Conservation (phyloP, 768 basidiomycete genomes). For the Auricularia auricula-judae region DNA sequence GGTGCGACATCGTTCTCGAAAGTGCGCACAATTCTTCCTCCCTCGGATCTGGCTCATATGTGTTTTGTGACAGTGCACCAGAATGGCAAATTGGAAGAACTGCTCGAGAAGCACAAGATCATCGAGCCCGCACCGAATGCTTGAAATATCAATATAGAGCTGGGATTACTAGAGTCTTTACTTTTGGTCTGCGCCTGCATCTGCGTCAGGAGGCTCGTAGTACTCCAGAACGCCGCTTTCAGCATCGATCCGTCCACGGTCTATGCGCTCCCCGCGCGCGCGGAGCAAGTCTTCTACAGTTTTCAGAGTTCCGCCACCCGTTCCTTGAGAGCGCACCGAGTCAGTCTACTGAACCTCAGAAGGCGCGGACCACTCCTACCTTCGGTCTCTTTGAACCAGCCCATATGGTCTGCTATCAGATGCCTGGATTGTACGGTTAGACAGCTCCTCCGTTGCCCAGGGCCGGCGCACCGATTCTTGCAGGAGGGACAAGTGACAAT, state of each 20-base stretch:
- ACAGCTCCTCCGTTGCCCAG: background rate
- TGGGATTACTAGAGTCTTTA: background rate
- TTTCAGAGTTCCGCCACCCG: conserved; percentile 54
- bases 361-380: background rate
- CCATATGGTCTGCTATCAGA: conserved; percentile 81
- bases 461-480: conserved; percentile 57
- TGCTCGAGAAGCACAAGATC: conserved; percentile 61
- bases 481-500: conserved; percentile 87
- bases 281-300: conserved; percentile 78
- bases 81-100: conserved; percentile 80
- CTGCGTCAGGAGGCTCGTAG: background rate
- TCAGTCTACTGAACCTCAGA: background rate
- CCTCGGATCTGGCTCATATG: conserved; percentile 1
- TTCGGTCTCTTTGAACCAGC: conserved; percentile 75
- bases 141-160: background rate
- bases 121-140: conserved; percentile 35
- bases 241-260: conserved; percentile 34
- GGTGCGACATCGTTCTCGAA: conserved; percentile 86
- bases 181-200: background rate
- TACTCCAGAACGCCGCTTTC: conserved; percentile 47
- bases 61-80: conserved; percentile 67
- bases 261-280: conserved; percentile 69
- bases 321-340: conserved; percentile 19
- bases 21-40: conserved; percentile 40
- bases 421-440: conserved; percentile 34